Percentiles rank a stretch among this genome's conserved stretches.
Evolutionary conservation across 2,329 filamentous ascomycete genomes (phyloP).

Genomic region (Xylaria sp.): DNA sequence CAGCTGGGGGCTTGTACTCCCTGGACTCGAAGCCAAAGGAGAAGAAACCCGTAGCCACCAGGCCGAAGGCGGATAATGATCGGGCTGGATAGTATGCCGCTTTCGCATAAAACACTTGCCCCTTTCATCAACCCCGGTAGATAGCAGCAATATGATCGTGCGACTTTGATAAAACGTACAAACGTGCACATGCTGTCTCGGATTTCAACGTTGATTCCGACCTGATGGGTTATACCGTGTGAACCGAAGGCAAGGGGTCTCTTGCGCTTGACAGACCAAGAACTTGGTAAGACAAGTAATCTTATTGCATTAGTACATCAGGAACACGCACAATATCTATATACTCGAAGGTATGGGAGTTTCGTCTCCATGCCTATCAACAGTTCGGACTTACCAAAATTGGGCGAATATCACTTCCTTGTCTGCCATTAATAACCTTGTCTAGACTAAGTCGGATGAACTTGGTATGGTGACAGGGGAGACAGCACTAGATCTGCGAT

Average conservation of each 20-base stretch:
- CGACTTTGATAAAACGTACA: background rate
- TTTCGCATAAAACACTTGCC: slow-evolving; percentile 5
- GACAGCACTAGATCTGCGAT: background rate
- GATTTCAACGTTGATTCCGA: background rate
- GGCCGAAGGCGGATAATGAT: slow-evolving; percentile 25
- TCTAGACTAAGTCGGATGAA: background rate
- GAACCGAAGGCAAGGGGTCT: background rate
- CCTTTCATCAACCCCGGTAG: slow-evolving; percentile 7
- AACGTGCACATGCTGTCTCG: background rate
- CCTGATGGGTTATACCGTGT: background rate
- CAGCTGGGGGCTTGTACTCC: slow-evolving; percentile 90
- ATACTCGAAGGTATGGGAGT: background rate
- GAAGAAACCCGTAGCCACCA: slow-evolving; percentile 26
- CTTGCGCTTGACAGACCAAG: background rate
- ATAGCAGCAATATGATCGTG: slow-evolving; percentile 22
- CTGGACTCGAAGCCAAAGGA: slow-evolving; percentile 67
- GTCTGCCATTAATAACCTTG: background rate
- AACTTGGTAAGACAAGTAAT: background rate
- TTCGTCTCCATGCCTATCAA: background rate
- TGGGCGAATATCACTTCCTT: background rate
- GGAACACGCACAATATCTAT: background rate
- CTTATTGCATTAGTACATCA: background rate
- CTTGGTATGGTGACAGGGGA: slow-evolving; percentile 1
- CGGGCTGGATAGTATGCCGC: slow-evolving; percentile 23
- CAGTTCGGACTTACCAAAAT: background rate